Evolutionary conservation across 768 basidiomycete species (phyloP), one percentile per base, ranked within the genome.

Genomic region (Trametes villosa): DNA sequence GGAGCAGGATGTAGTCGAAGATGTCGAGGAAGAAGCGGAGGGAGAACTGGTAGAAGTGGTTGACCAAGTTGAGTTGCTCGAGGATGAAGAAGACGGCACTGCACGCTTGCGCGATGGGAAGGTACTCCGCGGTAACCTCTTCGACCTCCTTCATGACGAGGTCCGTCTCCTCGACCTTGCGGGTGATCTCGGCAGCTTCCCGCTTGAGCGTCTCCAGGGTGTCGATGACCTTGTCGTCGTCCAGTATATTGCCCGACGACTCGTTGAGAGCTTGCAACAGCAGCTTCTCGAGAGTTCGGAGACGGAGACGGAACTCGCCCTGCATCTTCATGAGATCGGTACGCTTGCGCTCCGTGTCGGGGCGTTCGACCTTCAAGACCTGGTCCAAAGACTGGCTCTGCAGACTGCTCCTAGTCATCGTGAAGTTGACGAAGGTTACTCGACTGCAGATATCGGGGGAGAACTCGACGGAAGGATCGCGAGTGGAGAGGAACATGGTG

Each of bases 41-140:
- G 2, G 97, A 98, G 81, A 99, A 99, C 74, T 98, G 94, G 71
- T 99, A 99, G 79, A 98, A 98, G 76, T 97, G 96, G 70, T 96
- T 94, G 78, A 98, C 85, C 53, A 90, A 82, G 71, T 93, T 90
- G 50, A 98, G 83, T 69, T 98, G 95, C 70, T 98, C 96, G 67
- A 99, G 79, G 59, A 96, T 91, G 78, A 99, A 99, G 85, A 93
- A 99, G 42, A 98, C 88, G 1, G 94, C 87, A 72, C 95, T 96
- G 82, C 96, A 97, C 4, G 95, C 94, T 69, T 95, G 93, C 0
- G 97, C 96, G 48, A 99, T 77, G 9, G 96, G 94, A 13, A 96
- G 80, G 71, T 98, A 99, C 72, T 98, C 94, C 2, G 89, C 83
- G 11, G 96, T 98, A 44, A 98, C 96, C 70, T 92, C 86, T 65